phyloP scores from a whole-genome alignment of 352 stramenopile genomes.

The Nothophytophthora sp. region DNA sequence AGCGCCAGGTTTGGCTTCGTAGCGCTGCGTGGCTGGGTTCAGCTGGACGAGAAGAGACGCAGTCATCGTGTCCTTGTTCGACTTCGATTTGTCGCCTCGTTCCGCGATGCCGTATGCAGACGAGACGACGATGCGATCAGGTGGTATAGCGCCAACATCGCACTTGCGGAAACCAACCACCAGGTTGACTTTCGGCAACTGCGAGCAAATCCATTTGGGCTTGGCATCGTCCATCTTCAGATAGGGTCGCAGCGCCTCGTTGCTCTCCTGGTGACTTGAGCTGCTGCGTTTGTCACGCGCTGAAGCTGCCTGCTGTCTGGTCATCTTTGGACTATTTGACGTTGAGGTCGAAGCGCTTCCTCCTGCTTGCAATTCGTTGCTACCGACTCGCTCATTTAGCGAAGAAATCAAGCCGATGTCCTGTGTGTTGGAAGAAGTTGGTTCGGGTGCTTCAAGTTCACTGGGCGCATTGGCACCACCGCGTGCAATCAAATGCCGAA shows the following conservation, averaged over 20 bases:
- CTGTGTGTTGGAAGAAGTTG: slow-evolving; percentile 1
- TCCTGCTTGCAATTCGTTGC: slow-evolving; percentile 23
- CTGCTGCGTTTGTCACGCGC: slow-evolving; percentile 3
- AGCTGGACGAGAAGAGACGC: slow-evolving; percentile 19
- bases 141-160: slow-evolving; percentile 16
- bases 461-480: slow-evolving; percentile 7
- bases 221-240: slow-evolving; percentile 28
- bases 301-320: slow-evolving; percentile 5
- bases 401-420: background rate
- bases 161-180: slow-evolving; percentile 44
- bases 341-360: slow-evolving; percentile 10
- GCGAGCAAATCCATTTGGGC: slow-evolving; percentile 35
- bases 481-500: slow-evolving; percentile 53
- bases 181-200: slow-evolving; percentile 46
- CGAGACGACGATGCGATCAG: slow-evolving; percentile 30
- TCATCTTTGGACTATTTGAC: slow-evolving; percentile 1
- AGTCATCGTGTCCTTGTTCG: slow-evolving; percentile 4
- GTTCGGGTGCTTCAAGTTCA: slow-evolving; percentile 12
- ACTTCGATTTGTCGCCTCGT: slow-evolving; percentile 13
- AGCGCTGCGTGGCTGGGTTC: slow-evolving; percentile 14
- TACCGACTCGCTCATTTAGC: slow-evolving; percentile 14
- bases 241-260: slow-evolving; percentile 7
- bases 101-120: slow-evolving; percentile 32
- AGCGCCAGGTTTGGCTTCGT: slow-evolving; percentile 27
- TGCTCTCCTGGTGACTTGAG: background rate